Evolutionary conservation across 331 rosid species (phyloP).

Genomic region (Saraca asoca): DNA sequence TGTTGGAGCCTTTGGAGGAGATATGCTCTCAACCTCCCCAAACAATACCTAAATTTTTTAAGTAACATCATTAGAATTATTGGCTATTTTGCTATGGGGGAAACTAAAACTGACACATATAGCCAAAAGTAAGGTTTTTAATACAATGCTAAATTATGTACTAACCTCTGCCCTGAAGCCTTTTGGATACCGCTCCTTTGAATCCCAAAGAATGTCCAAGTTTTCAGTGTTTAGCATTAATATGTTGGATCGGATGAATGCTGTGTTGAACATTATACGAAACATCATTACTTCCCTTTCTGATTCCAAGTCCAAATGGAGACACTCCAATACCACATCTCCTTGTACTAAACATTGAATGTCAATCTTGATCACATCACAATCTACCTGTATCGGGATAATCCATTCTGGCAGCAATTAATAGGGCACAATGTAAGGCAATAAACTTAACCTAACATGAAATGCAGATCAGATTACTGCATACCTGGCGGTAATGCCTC

Average conservation of each 20-base stretch:
- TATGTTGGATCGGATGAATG: conserved; percentile 92
- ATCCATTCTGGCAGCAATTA: conserved; percentile 33
- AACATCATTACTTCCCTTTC: conserved; percentile 99
- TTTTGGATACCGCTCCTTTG: conserved; percentile 90
- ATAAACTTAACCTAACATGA: conserved; percentile 29
- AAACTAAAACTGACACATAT: conserved; percentile 2
- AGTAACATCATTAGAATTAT: conserved; percentile 38
- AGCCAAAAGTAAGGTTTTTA: neutral
- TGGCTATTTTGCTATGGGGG: neutral
- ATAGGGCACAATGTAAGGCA: conserved; percentile 2
- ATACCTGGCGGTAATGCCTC: conserved; percentile 78
- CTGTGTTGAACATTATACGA: conserved; percentile 89
- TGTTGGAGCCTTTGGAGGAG: conserved; percentile 77
- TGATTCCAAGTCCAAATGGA: conserved; percentile 80
- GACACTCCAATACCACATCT: conserved; percentile 97
- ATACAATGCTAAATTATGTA: conserved; percentile 23
- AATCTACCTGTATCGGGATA: conserved; percentile 70
- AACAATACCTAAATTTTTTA: conserved; percentile 70
- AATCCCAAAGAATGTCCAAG: conserved; percentile 94
- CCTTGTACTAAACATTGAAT: conserved; percentile 97
- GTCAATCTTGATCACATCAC: conserved; percentile 97
- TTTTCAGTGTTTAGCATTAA: conserved; percentile 82
- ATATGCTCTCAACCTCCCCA: conserved; percentile 87
- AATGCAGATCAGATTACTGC: neutral
- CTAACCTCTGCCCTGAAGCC: conserved; percentile 93